Percentiles rank a stretch among this genome's conserved stretches.
Conservation (phyloP, 148 eudicot species). For the Rhododendron williamsianum region DNA sequence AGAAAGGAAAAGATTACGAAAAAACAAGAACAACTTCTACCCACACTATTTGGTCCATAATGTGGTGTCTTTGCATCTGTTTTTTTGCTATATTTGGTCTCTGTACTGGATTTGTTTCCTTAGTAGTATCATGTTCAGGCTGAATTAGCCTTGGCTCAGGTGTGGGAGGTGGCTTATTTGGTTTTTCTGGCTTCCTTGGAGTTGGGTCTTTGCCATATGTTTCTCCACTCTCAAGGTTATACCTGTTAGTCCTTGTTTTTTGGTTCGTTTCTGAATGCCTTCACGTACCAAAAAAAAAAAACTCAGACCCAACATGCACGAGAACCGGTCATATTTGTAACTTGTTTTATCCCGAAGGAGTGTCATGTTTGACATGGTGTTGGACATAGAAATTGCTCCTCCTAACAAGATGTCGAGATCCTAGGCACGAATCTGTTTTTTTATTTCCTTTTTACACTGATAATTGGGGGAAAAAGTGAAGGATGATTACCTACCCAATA, state of each 20-base stretch:
- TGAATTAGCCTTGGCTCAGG: not conserved
- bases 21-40: not conserved
- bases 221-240: too few species aligned
- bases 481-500: constrained; percentile 63
- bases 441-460: not conserved
- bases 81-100: not conserved
- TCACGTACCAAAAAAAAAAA: not conserved
- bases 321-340: not conserved
- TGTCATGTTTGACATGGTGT: not conserved
- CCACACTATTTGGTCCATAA: too few species aligned
- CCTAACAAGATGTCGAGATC: not conserved
- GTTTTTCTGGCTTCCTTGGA: not conserved
- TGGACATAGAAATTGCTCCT: not conserved
- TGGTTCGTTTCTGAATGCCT: not conserved
- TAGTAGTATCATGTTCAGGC: not conserved
- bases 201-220: not conserved
- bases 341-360: not conserved
- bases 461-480: not conserved
- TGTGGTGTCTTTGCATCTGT: too few species aligned
- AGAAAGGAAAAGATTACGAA: not conserved
- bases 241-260: not conserved
- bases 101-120: not conserved
- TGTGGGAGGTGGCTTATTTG: not conserved
- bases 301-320: not conserved
- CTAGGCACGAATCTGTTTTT: not conserved